Conservation (phyloP, 1,284 basidiomycete species). For the Coniferiporia sulphurascens region DNA sequence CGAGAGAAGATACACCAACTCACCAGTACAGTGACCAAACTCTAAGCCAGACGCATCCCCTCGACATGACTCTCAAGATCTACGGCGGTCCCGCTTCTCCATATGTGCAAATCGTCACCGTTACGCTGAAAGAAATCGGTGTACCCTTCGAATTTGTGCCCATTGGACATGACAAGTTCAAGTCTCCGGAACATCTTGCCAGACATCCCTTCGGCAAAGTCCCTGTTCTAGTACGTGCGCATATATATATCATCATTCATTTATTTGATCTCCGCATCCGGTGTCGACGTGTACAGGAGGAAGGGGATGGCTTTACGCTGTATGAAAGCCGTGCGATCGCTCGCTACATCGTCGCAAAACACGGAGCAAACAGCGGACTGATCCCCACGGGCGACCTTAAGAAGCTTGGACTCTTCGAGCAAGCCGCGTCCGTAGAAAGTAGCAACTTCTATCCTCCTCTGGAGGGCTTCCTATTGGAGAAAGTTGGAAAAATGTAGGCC, state of each 20-base stretch:
- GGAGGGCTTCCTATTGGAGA: conserved; percentile 36
- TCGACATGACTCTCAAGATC: conserved; percentile 8
- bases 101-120: conserved; percentile 17
- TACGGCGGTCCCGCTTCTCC: conserved; percentile 20
- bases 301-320: conserved; percentile 20
- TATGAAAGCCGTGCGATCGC: conserved; percentile 33
- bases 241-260: not conserved
- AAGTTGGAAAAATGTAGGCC: conserved; percentile 40
- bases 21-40: too few relatives aligned
- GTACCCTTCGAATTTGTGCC: conserved; percentile 20
- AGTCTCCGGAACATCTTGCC: conserved; percentile 34
- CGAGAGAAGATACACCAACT: too few relatives aligned
- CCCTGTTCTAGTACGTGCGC: conserved; percentile 48
- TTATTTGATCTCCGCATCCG: not conserved
- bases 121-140: conserved; percentile 18
- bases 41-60: too few relatives aligned
- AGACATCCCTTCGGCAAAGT: conserved; percentile 64
- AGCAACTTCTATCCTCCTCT: conserved; percentile 45
- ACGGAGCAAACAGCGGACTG: conserved; percentile 18
- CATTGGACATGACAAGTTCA: conserved; percentile 35
- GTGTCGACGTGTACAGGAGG: conserved; percentile 20
- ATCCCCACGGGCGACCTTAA: conserved; percentile 22
- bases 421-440: conserved; percentile 30
- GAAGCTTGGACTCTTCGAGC: conserved; percentile 30
- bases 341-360: conserved; percentile 28